phyloP scores from a whole-genome alignment of 1,139 yeast genomes.

The Suhomyces guaymorum region DNA sequence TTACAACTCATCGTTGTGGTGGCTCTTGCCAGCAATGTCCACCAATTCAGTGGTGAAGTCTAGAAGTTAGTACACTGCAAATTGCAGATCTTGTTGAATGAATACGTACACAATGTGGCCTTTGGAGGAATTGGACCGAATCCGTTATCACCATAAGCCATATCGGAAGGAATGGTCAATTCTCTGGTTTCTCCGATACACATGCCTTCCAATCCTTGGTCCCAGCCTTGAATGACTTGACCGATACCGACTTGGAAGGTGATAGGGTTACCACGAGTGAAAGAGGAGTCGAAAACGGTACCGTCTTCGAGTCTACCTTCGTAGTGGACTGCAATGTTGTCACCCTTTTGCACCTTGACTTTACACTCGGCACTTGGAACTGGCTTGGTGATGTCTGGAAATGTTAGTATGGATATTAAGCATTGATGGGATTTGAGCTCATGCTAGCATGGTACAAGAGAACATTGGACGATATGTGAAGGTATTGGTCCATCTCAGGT shows the following conservation, averaged over 20 bases:
- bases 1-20: constrained; percentile 21
- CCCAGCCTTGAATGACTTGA: constrained; percentile 87
- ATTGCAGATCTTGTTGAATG: too few relatives aligned
- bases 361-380: constrained; percentile 54
- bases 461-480: too few relatives aligned
- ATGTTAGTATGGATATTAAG: constrained; percentile 12
- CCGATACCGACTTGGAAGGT: constrained; percentile 71
- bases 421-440: too few relatives aligned
- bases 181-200: constrained; percentile 86
- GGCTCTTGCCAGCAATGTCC: constrained; percentile 39
- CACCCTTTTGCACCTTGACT: constrained; percentile 61
- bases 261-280: constrained; percentile 63
- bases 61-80: constrained; percentile 26
- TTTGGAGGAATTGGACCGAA: constrained; percentile 79
- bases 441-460: too few relatives aligned
- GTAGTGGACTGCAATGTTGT: constrained; percentile 70
- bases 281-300: constrained; percentile 73
- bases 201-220: constrained; percentile 69
- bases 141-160: constrained; percentile 78
- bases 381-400: constrained; percentile 44
- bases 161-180: constrained; percentile 70
- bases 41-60: constrained; percentile 60
- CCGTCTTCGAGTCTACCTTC: constrained; percentile 71
- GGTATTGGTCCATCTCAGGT: too few relatives aligned
- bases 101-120: constrained; percentile 53